phyloP scores from a whole-genome alignment of 2,329 filamentous ascomycete species.

The Balansia obtecta region DNA sequence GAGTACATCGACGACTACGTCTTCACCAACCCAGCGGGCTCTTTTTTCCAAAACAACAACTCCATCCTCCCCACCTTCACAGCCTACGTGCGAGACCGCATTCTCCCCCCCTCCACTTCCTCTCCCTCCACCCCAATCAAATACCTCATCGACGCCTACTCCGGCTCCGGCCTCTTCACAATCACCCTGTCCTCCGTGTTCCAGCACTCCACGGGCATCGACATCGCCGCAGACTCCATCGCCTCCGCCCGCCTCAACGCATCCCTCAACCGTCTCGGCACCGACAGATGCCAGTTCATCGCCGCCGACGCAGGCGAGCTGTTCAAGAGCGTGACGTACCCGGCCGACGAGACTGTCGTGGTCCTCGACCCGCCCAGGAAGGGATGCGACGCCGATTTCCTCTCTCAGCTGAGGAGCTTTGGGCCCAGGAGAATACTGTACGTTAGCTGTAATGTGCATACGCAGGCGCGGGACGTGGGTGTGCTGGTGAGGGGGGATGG shows the following conservation, averaged over 20 bases:
- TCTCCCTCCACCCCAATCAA: conserved; percentile 43
- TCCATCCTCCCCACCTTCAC: conserved; percentile 85
- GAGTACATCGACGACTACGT: conserved; percentile 79
- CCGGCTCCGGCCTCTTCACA: conserved; percentile 91
- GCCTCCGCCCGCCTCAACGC: conserved; percentile 69
- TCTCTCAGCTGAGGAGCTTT: conserved; percentile 67
- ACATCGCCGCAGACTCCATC: conserved; percentile 74
- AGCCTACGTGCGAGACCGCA: conserved; percentile 69
- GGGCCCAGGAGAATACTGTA: conserved; percentile 75
- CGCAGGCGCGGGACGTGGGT: conserved; percentile 86
- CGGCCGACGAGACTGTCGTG: conserved; percentile 74
- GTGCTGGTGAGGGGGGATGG: conserved; percentile 61
- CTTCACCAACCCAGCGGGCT: conserved; percentile 83
- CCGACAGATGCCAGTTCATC: conserved; percentile 66
- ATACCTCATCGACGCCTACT: conserved; percentile 95
- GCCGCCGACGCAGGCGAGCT: conserved; percentile 77
- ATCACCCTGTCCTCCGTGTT: conserved; percentile 82
- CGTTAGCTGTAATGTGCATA: conserved; percentile 96
- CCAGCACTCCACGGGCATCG: conserved; percentile 76
- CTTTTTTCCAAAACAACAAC: conserved; percentile 99
- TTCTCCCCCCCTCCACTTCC: conserved; percentile 41
- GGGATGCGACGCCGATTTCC: conserved; percentile 78
- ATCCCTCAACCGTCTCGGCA: conserved; percentile 54
- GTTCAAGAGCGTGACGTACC: conserved; percentile 64
- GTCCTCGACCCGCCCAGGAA: conserved; percentile 95